Conservation (phyloP, 129 eudicot genomes). For the Sambucus nigra region DNA sequence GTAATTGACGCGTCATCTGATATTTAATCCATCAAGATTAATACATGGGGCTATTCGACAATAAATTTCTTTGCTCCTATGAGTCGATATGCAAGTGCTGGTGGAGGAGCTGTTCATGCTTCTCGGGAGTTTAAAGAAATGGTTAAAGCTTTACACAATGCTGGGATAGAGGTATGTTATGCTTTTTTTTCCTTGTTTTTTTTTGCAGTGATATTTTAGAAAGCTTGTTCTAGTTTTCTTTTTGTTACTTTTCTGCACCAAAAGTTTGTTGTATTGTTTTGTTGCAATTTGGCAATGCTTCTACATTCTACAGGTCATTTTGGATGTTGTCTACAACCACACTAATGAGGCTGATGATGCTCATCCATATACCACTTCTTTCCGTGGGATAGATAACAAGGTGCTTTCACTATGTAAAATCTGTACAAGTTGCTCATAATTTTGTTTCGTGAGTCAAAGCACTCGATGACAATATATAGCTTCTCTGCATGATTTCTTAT, state of each 20-base stretch:
- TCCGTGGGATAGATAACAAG: constrained; percentile 99
- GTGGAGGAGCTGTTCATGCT: constrained; percentile 87
- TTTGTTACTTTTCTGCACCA: neutral
- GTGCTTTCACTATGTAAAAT: constrained; percentile 18
- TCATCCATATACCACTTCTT: constrained; percentile 82
- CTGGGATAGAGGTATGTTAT: constrained; percentile 81
- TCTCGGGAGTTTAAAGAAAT: constrained; percentile 80
- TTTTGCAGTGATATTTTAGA: neutral
- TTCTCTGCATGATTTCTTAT: too few relatives aligned
- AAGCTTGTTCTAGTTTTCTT: neutral
- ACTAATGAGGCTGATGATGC: constrained; percentile 97
- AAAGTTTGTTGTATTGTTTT: neutral
- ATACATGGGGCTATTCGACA: constrained; percentile 99
- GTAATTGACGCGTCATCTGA: constrained; percentile 11
- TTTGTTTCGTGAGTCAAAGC: neutral
- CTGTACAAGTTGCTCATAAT: neutral
- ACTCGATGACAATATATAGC: neutral
- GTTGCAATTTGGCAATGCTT: neutral
- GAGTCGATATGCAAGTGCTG: constrained; percentile 97
- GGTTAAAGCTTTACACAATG: constrained; percentile 88
- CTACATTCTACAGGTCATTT: constrained; percentile 52
- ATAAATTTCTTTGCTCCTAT: constrained; percentile 97
- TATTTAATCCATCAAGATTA: constrained; percentile 37
- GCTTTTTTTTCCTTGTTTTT: neutral
- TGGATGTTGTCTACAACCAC: constrained; percentile 97